These are phyloP conservation scores for Vitis hybrid DNA, from an alignment of 177 flowering plant species.

Conservation along the genomic window DNA sequence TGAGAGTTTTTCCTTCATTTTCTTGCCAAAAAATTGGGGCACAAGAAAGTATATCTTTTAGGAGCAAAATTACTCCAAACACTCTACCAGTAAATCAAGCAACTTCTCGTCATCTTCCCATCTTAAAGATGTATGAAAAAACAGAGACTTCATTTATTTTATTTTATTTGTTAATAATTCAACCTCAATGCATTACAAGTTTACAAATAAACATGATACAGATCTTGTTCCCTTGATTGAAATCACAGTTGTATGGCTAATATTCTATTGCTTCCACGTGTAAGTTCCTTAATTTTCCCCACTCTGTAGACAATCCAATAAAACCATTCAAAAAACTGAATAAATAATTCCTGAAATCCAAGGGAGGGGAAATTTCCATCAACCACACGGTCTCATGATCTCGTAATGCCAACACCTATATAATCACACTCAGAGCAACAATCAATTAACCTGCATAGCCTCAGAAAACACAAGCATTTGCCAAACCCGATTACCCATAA, in stretches of 20 bases:
- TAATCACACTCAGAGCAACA: background rate
- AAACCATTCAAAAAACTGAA: background rate
- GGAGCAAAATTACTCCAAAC: background rate
- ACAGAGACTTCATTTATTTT: background rate
- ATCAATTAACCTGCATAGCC: background rate
- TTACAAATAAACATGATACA: conserved; percentile 27
- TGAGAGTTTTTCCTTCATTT: background rate
- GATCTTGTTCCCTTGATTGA: conserved; percentile 39
- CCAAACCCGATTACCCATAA: conserved; percentile 1
- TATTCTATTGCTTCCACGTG: conserved; percentile 33
- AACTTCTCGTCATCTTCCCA: conserved; percentile 9
- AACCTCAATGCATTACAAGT: background rate
- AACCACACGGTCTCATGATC: conserved; percentile 16
- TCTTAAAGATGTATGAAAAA: background rate
- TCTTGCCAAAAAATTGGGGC: background rate
- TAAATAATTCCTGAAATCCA: conserved; percentile 14
- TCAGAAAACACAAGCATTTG: background rate
- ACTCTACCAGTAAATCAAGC: background rate
- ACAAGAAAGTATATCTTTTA: background rate
- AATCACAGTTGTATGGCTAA: conserved; percentile 25
- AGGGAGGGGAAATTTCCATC: conserved; percentile 27
- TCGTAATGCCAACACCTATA: background rate
- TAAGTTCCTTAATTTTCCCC: conserved; percentile 19
- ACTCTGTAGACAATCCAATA: conserved; percentile 24
- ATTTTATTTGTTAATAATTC: background rate